phyloP scores from a whole-genome alignment of 2,329 filamentous ascomycete genomes.

The Ilyonectria mors-panacis region DNA sequence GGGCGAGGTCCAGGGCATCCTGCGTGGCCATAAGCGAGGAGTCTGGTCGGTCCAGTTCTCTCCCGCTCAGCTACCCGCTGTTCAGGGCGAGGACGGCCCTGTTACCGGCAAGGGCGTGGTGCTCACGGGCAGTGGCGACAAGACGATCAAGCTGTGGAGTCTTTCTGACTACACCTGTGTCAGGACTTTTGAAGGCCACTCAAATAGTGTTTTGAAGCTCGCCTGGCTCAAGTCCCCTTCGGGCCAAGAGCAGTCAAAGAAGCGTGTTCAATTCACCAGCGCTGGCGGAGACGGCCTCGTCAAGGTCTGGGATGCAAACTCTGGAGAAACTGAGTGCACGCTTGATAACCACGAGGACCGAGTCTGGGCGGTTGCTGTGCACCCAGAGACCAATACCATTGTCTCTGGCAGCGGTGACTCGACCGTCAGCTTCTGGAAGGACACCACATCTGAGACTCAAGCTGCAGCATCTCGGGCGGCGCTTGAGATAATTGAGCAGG shows the following conservation, averaged over 20 bases:
- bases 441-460: constrained; percentile 87
- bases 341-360: constrained; percentile 97
- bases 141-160: constrained; percentile 96
- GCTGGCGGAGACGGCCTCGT: constrained; percentile 95
- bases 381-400: constrained; percentile 78
- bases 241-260: constrained; percentile 67
- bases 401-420: constrained; percentile 94
- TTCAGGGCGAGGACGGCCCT: constrained; percentile 80
- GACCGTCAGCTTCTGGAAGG: constrained; percentile 94
- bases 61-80: constrained; percentile 80
- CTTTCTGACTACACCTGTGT: constrained; percentile 93
- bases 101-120: constrained; percentile 86
- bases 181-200: constrained; percentile 95
- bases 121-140: constrained; percentile 94
- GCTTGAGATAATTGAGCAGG: constrained; percentile 88
- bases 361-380: constrained; percentile 89
- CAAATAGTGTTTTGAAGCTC: constrained; percentile 94
- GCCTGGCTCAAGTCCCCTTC: constrained; percentile 80
- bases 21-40: constrained; percentile 92
- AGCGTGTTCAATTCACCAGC: constrained; percentile 81
- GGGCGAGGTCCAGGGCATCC: constrained; percentile 90
- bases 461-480: constrained; percentile 81
- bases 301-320: constrained; percentile 94
- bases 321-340: constrained; percentile 88
- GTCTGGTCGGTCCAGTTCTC: constrained; percentile 97